Evolutionary conservation across 106 monocot genomes (phyloP).

Genomic region (Amphibolis antarctica): DNA sequence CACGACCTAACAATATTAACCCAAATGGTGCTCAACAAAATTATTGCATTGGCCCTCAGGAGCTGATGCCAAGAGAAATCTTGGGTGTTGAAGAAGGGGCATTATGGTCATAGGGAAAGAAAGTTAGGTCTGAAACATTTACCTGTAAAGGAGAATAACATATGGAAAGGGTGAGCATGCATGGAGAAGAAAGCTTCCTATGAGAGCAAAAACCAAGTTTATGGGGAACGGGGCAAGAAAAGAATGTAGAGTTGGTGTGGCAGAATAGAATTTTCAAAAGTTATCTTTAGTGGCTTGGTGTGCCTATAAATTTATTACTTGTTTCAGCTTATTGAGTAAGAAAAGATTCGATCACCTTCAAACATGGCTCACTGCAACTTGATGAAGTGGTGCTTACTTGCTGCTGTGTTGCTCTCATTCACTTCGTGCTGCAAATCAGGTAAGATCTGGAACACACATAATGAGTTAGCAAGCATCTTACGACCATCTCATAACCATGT

Average conservation of each 20-base stretch:
- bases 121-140: too few relatives aligned
- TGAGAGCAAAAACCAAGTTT: too few relatives aligned
- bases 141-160: too few relatives aligned
- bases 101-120: too few relatives aligned
- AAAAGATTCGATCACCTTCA: neutral
- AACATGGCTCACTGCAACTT: constrained; percentile 21
- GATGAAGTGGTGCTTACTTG: neutral
- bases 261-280: neutral
- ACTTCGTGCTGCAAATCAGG: constrained; percentile 30
- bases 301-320: neutral
- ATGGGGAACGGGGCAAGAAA: too few relatives aligned
- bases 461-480: neutral
- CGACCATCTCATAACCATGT: neutral
- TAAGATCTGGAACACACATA: neutral
- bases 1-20: too few relatives aligned
- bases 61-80: too few relatives aligned
- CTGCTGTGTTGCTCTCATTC: constrained; percentile 10
- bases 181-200: too few relatives aligned
- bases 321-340: neutral
- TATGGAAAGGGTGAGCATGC: too few relatives aligned
- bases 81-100: too few relatives aligned
- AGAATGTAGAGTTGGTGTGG: neutral
- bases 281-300: neutral
- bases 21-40: too few relatives aligned
- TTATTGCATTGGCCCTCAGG: too few relatives aligned